Percentiles rank a stretch among this genome's conserved stretches.
Conservation (phyloP, 169 alveolate genomes). For the Plasmodium knowlesi region DNA sequence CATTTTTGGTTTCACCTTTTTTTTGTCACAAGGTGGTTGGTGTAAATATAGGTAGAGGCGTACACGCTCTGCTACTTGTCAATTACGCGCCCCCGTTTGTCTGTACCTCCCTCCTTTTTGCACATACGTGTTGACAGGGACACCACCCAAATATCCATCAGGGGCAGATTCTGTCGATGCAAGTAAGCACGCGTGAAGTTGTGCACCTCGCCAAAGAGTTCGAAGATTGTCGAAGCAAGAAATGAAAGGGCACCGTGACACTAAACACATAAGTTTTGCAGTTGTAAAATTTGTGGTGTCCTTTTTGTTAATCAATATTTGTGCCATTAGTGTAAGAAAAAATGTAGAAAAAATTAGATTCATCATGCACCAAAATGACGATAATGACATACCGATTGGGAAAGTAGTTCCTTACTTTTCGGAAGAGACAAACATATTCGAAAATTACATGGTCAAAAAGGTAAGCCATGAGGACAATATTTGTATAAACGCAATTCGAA, state of each 20-base stretch:
- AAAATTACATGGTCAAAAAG: slow-evolving; percentile 14
- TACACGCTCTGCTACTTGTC: neutral
- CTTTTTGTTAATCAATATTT: slow-evolving; percentile 14
- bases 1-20: neutral
- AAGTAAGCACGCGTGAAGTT: neutral
- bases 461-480: slow-evolving; percentile 18
- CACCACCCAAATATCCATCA: neutral
- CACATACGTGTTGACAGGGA: neutral
- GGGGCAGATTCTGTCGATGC: neutral
- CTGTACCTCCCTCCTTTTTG: neutral
- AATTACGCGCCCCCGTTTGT: neutral
- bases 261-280: neutral
- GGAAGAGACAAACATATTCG: slow-evolving; percentile 13
- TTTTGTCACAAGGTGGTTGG: neutral
- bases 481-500: slow-evolving; percentile 14
- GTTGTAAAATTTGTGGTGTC: neutral
- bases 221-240: neutral
- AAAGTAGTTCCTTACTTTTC: slow-evolving; percentile 33
- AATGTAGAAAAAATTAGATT: neutral
- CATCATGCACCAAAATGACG: neutral
- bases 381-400: neutral
- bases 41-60: neutral
- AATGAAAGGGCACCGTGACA: slow-evolving; percentile 12
- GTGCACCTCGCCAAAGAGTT: slow-evolving; percentile 1
- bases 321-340: neutral